Evolutionary conservation across 305 asterid species (phyloP).

Genomic region (Ajuga reptans): DNA sequence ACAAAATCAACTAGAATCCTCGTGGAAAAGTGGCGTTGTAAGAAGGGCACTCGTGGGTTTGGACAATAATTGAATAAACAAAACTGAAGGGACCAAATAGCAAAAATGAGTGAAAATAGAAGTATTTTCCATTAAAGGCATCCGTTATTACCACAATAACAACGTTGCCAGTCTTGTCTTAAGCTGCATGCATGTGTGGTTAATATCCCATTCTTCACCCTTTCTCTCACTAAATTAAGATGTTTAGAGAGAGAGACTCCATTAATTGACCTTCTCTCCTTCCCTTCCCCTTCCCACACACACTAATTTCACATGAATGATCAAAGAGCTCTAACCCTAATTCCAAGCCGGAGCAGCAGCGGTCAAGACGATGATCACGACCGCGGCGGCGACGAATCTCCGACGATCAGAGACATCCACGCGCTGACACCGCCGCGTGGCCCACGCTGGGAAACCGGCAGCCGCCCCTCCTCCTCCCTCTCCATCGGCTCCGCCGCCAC

Average conservation of each 20-base stretch:
- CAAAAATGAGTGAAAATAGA: conserved; percentile 10
- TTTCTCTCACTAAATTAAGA: conserved; percentile 11
- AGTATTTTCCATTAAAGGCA: neutral
- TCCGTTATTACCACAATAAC: conserved; percentile 17
- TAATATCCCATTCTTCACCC: conserved; percentile 19
- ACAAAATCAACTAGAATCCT: neutral
- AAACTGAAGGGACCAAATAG: conserved; percentile 19
- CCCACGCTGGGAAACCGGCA: conserved; percentile 51
- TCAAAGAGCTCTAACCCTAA: conserved; percentile 40
- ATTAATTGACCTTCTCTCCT: no score
- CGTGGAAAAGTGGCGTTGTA: neutral
- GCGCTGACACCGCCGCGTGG: conserved; percentile 61
- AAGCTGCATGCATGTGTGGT: conserved; percentile 46
- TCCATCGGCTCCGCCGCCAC: conserved; percentile 36
- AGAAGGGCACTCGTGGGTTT: neutral
- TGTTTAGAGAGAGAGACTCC: conserved; percentile 13
- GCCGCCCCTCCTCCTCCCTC: conserved; percentile 44
- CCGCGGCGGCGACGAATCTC: conserved; percentile 29
- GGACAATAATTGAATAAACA: neutral
- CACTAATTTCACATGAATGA: conserved; percentile 25
- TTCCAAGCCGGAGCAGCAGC: conserved; percentile 7
- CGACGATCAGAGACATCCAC: conserved; percentile 56
- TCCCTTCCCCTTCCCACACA: neutral
- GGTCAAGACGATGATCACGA: conserved; percentile 7
- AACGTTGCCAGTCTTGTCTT: conserved; percentile 10